These are phyloP conservation scores for Lindgomyces ingoldianus DNA, from an alignment of 495 filamentous ascomycete genomes.

Conservation along the genomic window DNA sequence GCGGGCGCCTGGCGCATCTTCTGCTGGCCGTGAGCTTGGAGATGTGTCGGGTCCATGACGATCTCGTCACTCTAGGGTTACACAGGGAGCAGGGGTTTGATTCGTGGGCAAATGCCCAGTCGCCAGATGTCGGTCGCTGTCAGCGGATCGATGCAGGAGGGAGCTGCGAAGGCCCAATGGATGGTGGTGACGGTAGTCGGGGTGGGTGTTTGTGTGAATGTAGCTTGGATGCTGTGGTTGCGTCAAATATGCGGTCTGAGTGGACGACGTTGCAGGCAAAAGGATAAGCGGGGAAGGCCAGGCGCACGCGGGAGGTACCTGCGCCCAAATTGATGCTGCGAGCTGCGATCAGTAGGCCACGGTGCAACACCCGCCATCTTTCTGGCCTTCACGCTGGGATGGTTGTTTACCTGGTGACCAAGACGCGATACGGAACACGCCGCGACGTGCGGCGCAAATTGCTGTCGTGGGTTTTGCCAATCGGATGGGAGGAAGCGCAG, in stretches of 20 bases:
- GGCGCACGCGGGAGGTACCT: not conserved
- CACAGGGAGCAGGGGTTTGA: conserved; percentile 15
- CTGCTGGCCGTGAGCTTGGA: conserved; percentile 56
- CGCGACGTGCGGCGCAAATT: conserved; percentile 8
- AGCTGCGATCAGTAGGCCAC: conserved; percentile 20
- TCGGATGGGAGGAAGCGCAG: conserved; percentile 27
- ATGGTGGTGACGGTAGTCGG: conserved; percentile 9
- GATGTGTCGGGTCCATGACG: conserved; percentile 59
- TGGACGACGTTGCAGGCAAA: conserved; percentile 5
- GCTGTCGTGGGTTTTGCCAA: conserved; percentile 23
- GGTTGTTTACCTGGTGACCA: conserved; percentile 34
- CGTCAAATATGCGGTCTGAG: conserved; percentile 32
- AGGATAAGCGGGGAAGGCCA: conserved; percentile 23
- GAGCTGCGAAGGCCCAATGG: conserved; percentile 15
- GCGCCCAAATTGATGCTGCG: conserved; percentile 8
- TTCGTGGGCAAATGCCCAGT: not conserved
- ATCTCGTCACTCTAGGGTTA: conserved; percentile 13
- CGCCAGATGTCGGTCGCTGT: not conserved
- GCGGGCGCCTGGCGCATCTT: conserved; percentile 49
- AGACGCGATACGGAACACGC: conserved; percentile 19
- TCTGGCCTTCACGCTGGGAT: not conserved
- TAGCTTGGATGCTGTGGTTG: conserved; percentile 28
- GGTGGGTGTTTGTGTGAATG: conserved; percentile 24
- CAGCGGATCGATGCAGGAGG: conserved; percentile 21
- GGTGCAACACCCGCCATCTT: conserved; percentile 17